These are phyloP conservation scores for Echinochloa phyllopogon DNA, from an alignment of 176 grass and related monocot genomes.

Conservation along the genomic window DNA sequence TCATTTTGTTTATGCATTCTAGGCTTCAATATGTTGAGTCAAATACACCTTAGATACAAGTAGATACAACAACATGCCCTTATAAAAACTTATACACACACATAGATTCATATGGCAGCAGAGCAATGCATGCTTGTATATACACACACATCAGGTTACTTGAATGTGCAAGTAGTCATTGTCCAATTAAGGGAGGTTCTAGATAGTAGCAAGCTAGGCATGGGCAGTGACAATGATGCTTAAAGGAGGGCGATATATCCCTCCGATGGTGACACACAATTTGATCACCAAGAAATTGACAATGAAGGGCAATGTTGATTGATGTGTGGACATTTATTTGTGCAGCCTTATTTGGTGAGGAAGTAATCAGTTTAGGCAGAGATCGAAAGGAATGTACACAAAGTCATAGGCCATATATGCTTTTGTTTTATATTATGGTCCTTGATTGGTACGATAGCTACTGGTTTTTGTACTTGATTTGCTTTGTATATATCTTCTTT, in stretches of 20 bases:
- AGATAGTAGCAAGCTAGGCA: conserved; percentile 50
- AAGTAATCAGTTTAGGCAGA: background rate
- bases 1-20: background rate
- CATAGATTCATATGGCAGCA: background rate
- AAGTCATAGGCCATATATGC: background rate
- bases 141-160: background rate
- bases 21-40: background rate
- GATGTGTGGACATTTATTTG: conserved; percentile 6
- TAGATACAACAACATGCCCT: background rate
- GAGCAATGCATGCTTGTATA: background rate
- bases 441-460: conserved; percentile 37
- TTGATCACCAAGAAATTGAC: conserved; percentile 33
- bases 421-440: background rate
- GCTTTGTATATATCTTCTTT: too few relatives aligned
- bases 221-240: conserved; percentile 58
- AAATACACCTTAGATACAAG: background rate
- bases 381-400: background rate
- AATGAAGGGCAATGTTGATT: conserved; percentile 39
- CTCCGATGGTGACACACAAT: conserved; percentile 34
- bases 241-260: conserved; percentile 34
- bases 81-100: background rate
- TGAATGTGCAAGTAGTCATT: background rate
- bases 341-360: background rate
- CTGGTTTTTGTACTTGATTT: conserved; percentile 34
- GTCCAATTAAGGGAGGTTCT: conserved; percentile 19